Conservation (phyloP, 2,329 filamentous ascomycete genomes). For the Coniochaeta hoffmannii region DNA sequence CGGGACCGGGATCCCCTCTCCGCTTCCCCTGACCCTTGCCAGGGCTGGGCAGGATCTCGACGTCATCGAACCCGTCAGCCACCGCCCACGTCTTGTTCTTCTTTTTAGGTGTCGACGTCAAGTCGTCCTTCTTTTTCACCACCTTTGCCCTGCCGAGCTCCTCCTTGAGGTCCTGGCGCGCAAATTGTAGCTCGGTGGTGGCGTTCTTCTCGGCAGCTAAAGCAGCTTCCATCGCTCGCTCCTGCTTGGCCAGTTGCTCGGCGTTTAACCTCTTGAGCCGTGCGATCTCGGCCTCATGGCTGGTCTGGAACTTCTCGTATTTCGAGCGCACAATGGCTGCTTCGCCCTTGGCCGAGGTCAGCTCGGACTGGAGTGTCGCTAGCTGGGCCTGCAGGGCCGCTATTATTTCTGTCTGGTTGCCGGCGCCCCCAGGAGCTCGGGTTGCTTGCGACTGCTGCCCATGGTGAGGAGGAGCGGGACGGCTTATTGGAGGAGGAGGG, state of each 20-base stretch:
- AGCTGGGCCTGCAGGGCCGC: constrained; percentile 45
- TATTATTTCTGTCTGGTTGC: constrained; percentile 28
- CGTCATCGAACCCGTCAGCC: constrained; percentile 71
- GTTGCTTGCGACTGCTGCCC: constrained; percentile 23
- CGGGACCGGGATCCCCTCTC: constrained; percentile 31
- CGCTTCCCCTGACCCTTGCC: constrained; percentile 37
- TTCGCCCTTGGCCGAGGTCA: constrained; percentile 61
- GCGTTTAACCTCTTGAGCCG: constrained; percentile 55
- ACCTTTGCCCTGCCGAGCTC: constrained; percentile 37
- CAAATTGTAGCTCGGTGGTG: constrained; percentile 64
- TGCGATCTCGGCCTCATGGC: constrained; percentile 55
- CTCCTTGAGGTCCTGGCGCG: constrained; percentile 63
- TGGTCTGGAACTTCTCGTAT: constrained; percentile 51
- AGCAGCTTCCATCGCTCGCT: constrained; percentile 57
- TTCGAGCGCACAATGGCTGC: constrained; percentile 69
- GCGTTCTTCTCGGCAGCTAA: constrained; percentile 57
- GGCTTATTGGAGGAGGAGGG: not conserved
- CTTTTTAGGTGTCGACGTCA: constrained; percentile 49
- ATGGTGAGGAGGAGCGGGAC: constrained; percentile 23
- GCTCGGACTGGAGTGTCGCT: constrained; percentile 44
- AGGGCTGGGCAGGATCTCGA: constrained; percentile 47
- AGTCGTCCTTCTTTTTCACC: constrained; percentile 26
- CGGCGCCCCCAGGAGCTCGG: constrained; percentile 10
- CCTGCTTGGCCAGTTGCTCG: constrained; percentile 57
- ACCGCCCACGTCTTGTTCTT: constrained; percentile 52